Base-by-base conservation (phyloP, 2,329 filamentous ascomycete species). In the Apiospora kogelbergensis region DNA sequence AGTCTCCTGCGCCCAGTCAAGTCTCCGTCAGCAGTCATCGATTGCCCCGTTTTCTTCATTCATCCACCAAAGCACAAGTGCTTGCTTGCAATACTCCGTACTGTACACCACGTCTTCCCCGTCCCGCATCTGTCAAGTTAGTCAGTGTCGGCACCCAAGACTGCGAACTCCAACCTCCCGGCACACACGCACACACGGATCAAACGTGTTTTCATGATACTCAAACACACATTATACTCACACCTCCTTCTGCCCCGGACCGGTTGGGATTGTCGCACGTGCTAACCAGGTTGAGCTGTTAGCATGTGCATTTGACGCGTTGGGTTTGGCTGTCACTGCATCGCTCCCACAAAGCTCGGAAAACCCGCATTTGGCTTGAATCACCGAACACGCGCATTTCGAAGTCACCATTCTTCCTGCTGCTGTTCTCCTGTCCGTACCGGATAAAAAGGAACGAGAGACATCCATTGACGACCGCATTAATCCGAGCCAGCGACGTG, bases 291-390 rank as follows among this genome's bases (percentile, higher is more conserved):
- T 60, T 60, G 53, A 60, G 30, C 53, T 37, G 17, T 33, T 60
- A 60, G 30, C 53, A 60, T 60, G 53, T 60, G 53, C 30, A 37
- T 60, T 60, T 60, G 53, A 60, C 63, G 63, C 30, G 63, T 33
- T 65, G 41, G 63, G 63, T 65, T 65, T 65, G 63, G 63, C 63
- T 45, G 63, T 17, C 41, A 65, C 63, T 22, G 63, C n/a, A 30
- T 65, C 63, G 63, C 41, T 65, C 63, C 63, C 63, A 45, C 63
- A 30, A 45, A 65, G 63, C n/a, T 24, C 63, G 63, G 63, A 65
- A 65, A 65, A 65, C 63, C 63, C 63, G 63, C 63, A 65, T 65
- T 45, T 65, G 63, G 63, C 17, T 44, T 5, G 63, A 65, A 60
- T 22, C 33, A n/a, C 53, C 30, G 63, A 20, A 45, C 41, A 65